Evolutionary conservation across 495 filamentous ascomycete species (phyloP).

Genomic region (Trichoderma virens): DNA sequence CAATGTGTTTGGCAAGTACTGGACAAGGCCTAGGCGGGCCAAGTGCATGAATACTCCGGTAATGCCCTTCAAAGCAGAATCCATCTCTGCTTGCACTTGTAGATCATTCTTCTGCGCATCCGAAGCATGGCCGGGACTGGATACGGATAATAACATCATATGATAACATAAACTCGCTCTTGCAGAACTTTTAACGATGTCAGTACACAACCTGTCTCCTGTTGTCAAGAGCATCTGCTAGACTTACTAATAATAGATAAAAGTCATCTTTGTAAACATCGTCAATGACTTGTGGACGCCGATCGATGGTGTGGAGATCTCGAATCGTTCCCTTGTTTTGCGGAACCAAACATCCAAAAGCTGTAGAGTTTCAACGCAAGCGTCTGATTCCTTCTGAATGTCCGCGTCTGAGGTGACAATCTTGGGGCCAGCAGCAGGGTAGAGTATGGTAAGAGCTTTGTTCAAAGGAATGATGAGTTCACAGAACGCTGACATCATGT

Average conservation of each 20-base stretch:
- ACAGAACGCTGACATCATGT: neutral
- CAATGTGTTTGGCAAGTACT: constrained; percentile 2
- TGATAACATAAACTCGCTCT: neutral
- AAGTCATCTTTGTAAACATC: constrained; percentile 1
- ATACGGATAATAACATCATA: neutral
- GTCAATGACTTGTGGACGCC: constrained; percentile 1
- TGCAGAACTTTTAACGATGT: neutral
- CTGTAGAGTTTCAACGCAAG: neutral
- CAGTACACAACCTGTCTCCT: neutral
- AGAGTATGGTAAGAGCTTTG: neutral
- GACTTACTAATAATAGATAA: constrained; percentile 1
- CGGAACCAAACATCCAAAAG: neutral
- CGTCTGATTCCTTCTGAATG: neutral
- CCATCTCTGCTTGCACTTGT: neutral
- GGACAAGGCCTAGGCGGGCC: neutral
- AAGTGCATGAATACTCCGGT: neutral
- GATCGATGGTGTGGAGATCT: neutral
- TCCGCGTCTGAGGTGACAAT: neutral
- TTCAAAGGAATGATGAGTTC: neutral
- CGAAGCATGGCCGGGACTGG: neutral
- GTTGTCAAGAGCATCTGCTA: neutral
- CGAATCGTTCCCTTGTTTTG: neutral
- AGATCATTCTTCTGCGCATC: neutral
- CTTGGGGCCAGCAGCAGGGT: neutral
- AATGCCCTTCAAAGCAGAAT: neutral